Conservation (phyloP, 1,139 yeast species). For the Lodderomyces parapsilosis region DNA sequence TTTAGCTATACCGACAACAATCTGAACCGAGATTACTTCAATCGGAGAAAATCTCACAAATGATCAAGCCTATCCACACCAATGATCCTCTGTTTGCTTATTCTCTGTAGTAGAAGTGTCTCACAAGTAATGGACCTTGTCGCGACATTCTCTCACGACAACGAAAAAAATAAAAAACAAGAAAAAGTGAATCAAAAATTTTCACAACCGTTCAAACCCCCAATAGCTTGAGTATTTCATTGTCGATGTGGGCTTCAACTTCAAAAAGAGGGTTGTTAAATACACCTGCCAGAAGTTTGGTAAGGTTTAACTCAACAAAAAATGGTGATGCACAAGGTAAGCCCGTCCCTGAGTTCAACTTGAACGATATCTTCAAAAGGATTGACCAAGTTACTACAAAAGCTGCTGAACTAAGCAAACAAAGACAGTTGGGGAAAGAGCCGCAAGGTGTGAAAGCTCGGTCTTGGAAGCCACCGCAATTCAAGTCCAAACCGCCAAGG, state of each 20-base stretch:
- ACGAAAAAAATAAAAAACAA: too few relatives aligned
- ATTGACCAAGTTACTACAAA: conserved; percentile 29
- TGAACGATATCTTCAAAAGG: conserved; percentile 34
- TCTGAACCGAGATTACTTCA: too few relatives aligned
- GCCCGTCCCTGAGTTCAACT: conserved; percentile 18
- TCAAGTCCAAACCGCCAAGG: not conserved
- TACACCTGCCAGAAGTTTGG: conserved; percentile 4
- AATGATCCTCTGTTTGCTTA: too few relatives aligned
- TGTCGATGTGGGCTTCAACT: conserved; percentile 9
- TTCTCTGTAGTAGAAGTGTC: too few relatives aligned
- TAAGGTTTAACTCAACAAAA: conserved; percentile 12
- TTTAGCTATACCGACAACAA: too few relatives aligned
- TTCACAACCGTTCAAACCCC: conserved; percentile 3
- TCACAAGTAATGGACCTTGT: too few relatives aligned
- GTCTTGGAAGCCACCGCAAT: not conserved
- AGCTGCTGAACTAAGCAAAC: conserved; percentile 7
- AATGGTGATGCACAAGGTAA: conserved; percentile 6
- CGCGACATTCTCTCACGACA: not conserved
- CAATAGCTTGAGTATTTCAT: not conserved
- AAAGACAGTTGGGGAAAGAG: not conserved
- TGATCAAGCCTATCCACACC: too few relatives aligned
- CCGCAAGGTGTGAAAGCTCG: not conserved
- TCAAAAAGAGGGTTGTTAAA: conserved; percentile 7
- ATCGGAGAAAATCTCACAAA: too few relatives aligned
- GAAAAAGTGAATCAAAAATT: conserved; percentile 4